These are phyloP conservation scores for Smallanthus sonchifolius DNA, from an alignment of 129 eudicot species.

Conservation along the genomic window DNA sequence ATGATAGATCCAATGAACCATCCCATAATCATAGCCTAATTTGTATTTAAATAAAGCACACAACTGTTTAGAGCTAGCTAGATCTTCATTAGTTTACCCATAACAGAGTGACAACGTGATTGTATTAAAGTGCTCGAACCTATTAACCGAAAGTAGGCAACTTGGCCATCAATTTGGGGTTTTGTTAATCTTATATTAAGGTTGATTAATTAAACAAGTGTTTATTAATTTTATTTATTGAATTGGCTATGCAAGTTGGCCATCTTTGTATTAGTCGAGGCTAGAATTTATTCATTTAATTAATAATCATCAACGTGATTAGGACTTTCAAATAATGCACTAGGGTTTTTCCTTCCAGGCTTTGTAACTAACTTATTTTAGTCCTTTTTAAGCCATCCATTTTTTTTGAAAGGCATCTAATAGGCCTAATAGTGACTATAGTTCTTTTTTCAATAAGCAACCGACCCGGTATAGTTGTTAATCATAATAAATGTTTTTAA, in stretches of 20 bases:
- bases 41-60: background rate
- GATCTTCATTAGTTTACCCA: background rate
- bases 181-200: background rate
- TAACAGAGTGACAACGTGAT: background rate
- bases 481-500: too few relatives aligned
- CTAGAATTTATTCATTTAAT: background rate
- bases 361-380: too few relatives aligned
- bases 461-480: too few relatives aligned
- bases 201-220: background rate
- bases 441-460: too few relatives aligned
- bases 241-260: constrained; percentile 19
- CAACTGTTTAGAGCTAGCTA: background rate
- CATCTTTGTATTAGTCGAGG: constrained; percentile 13
- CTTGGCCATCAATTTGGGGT: background rate
- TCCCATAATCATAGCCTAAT: background rate
- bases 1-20: constrained; percentile 23
- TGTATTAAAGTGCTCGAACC: background rate
- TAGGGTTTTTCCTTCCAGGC: background rate
- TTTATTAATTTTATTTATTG: background rate
- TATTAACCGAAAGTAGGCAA: background rate
- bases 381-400: too few relatives aligned
- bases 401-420: too few relatives aligned
- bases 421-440: too few relatives aligned
- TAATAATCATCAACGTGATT: constrained; percentile 12
- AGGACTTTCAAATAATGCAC: background rate